A percentile compares a stretch with the other conserved stretches of the same genome.
Conservation (phyloP, 164 flowering plant species). For the Paratinospora sagittata region DNA sequence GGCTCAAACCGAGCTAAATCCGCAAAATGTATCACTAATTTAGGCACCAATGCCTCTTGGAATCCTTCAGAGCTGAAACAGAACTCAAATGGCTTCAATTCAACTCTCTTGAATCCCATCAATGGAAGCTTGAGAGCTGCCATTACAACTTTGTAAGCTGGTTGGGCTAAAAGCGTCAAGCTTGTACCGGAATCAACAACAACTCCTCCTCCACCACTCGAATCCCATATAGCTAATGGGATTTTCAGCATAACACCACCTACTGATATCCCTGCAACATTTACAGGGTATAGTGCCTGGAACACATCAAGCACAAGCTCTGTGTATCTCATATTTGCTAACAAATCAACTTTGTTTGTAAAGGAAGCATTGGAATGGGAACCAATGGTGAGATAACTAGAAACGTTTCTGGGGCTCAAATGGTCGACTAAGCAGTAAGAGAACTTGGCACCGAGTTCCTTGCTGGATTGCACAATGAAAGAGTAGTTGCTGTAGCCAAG, state of each 20-base stretch:
- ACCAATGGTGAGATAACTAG: constrained; percentile 58
- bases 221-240: constrained; percentile 41
- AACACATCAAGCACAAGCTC: constrained; percentile 27
- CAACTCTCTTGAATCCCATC: constrained; percentile 14
- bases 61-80: constrained; percentile 49
- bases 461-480: constrained; percentile 32
- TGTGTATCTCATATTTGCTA: constrained; percentile 27
- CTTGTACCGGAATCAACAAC: constrained; percentile 66
- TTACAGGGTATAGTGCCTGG: constrained; percentile 39
- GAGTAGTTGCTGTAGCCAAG: constrained; percentile 43
- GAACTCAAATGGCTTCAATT: constrained; percentile 36
- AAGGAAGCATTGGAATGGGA: constrained; percentile 27
- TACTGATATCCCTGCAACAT: constrained; percentile 47
- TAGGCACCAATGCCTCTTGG: constrained; percentile 32
- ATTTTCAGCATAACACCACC: constrained; percentile 33
- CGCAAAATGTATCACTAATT: constrained; percentile 42
- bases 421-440: constrained; percentile 77
- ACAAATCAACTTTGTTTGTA: background rate
- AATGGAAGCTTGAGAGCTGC: constrained; percentile 25
- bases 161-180: constrained; percentile 38
- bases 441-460: constrained; percentile 45
- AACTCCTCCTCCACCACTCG: constrained; percentile 37
- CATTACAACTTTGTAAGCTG: constrained; percentile 50
- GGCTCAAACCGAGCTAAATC: constrained; percentile 57
- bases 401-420: constrained; percentile 40